A percentile compares a stretch with the other conserved stretches of the same genome.
phyloP scores from a whole-genome alignment of 2,329 filamentous ascomycete genomes.

The Mycosphaerella sp. region DNA sequence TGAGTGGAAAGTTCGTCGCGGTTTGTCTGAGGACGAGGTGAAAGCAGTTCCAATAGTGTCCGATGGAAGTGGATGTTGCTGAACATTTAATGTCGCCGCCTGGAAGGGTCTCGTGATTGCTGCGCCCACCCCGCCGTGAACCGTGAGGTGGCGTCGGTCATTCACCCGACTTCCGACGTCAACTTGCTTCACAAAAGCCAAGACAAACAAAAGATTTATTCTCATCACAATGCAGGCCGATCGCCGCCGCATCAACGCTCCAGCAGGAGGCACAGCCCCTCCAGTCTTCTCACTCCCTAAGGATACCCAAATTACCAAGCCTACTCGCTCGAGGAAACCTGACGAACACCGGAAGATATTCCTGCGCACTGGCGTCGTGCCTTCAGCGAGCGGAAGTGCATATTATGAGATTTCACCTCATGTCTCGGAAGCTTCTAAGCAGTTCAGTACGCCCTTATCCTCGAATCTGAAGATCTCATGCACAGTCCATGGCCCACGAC shows the following conservation, averaged over 20 bases:
- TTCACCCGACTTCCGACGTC: constrained; percentile 5
- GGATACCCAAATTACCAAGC: constrained; percentile 41
- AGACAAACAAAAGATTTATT: constrained; percentile 7
- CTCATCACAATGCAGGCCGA: constrained; percentile 52
- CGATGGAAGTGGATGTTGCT: not conserved
- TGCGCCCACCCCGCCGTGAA: not conserved
- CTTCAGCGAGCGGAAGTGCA: constrained; percentile 87
- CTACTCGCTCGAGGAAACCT: constrained; percentile 54
- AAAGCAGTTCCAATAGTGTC: not conserved
- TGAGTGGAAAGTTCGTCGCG: not conserved
- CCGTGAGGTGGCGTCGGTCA: not conserved
- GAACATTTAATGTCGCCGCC: constrained; percentile 12
- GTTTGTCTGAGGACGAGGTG: not conserved
- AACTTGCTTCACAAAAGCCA: constrained; percentile 6
- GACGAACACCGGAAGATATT: constrained; percentile 81
- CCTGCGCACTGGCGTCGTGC: constrained; percentile 83
- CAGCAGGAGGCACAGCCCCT: constrained; percentile 66
- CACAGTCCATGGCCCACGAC: constrained; percentile 86
- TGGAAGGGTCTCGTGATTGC: not conserved
- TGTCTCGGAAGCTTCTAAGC: constrained; percentile 34
- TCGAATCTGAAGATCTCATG: constrained; percentile 84
- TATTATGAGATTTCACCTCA: constrained; percentile 60
- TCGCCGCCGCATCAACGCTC: constrained; percentile 83
- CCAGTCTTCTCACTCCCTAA: constrained; percentile 60
- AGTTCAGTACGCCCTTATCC: constrained; percentile 47